phyloP scores from a whole-genome alignment of 805 yeast species.

The Ogataea paraovalis region DNA sequence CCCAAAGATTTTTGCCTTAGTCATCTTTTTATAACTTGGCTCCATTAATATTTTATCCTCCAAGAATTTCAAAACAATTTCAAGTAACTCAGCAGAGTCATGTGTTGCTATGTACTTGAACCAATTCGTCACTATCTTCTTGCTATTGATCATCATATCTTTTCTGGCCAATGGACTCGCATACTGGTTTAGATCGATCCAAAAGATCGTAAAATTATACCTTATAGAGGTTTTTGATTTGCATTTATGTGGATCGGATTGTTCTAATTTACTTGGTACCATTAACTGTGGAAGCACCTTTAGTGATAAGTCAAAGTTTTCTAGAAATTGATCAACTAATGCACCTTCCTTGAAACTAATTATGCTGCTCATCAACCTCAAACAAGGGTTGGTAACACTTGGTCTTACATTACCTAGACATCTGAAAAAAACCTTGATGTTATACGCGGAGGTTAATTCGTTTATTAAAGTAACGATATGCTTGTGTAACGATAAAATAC shows the following conservation, averaged over 20 bases:
- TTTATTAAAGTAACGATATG: conserved; percentile 40
- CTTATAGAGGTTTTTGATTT: conserved; percentile 48
- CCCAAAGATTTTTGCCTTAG: conserved; percentile 72
- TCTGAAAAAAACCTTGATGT: conserved; percentile 63
- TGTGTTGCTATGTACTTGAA: conserved; percentile 55
- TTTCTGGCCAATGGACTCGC: conserved; percentile 57
- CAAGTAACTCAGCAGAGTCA: conserved; percentile 46
- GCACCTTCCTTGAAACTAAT: conserved; percentile 46
- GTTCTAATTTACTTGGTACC: conserved; percentile 46
- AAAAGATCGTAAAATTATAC: conserved; percentile 54
- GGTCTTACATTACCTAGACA: conserved; percentile 58
- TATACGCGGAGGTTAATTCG: conserved; percentile 47
- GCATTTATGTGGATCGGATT: conserved; percentile 35
- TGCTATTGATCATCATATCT: conserved; percentile 54
- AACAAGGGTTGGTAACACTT: conserved; percentile 54
- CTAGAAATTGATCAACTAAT: conserved; percentile 53
- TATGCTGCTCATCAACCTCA: conserved; percentile 53
- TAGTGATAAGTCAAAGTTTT: conserved; percentile 64
- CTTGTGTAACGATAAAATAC: conserved; percentile 16
- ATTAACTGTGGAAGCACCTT: conserved; percentile 59
- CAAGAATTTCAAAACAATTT: conserved; percentile 42
- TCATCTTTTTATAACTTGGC: conserved; percentile 53
- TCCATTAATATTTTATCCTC: conserved; percentile 55
- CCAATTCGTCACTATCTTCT: conserved; percentile 60
- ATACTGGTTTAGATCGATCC: conserved; percentile 47